Percentiles rank a stretch among this genome's conserved stretches.
These are phyloP conservation scores for Chenopodium berlandieri DNA, from an alignment of 148 eudicot genomes.

Conservation along the genomic window DNA sequence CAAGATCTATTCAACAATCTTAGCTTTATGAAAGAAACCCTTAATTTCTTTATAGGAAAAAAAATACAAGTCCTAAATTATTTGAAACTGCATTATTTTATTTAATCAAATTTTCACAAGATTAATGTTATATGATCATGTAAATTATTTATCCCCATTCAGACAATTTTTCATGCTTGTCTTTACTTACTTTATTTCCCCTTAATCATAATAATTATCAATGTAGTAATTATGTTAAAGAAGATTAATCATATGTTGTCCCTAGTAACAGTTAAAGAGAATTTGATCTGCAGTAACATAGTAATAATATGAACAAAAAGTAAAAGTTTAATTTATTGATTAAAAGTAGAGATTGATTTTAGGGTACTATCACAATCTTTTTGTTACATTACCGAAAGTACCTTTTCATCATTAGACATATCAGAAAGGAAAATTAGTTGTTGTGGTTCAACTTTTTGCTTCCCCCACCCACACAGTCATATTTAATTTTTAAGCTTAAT, in stretches of 20 bases:
- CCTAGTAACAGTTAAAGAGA: neutral
- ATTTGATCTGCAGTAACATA: neutral
- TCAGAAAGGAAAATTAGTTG: neutral
- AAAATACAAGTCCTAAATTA: too few relatives aligned
- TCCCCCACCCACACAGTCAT: neutral
- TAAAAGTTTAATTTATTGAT: neutral
- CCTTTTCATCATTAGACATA: constrained; percentile 6
- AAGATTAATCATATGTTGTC: neutral
- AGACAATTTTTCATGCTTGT: neutral
- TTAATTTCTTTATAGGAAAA: too few relatives aligned
- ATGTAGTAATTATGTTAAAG: neutral
- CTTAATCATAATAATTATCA: neutral
- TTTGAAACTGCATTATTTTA: too few relatives aligned
- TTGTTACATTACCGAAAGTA: constrained; percentile 12
- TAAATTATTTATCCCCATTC: too few relatives aligned
- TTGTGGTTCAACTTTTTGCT: neutral
- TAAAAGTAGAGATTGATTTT: neutral
- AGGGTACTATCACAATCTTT: neutral
- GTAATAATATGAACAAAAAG: neutral
- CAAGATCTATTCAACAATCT: too few relatives aligned
- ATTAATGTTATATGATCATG: too few relatives aligned
- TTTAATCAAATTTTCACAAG: too few relatives aligned
- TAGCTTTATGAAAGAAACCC: too few relatives aligned
- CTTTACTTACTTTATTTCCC: neutral
- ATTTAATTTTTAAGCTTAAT: too few relatives aligned